Conservation (phyloP, 495 filamentous ascomycete species). For the Penicillium robsamsonii region DNA sequence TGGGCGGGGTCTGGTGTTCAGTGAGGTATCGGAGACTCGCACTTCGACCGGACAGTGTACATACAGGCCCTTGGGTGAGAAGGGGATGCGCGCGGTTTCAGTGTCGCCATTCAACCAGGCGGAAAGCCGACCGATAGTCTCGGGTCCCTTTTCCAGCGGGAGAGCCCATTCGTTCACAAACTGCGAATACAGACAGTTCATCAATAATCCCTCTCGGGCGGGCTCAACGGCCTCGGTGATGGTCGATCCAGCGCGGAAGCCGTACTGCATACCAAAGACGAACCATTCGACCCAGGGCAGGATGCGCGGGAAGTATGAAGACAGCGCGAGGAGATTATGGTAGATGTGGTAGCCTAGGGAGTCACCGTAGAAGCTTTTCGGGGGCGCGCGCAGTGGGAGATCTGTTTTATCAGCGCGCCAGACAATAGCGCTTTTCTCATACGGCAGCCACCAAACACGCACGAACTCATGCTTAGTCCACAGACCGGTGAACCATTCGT, state of each 20-base stretch:
- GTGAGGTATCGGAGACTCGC: slow-evolving; percentile 72
- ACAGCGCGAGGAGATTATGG: slow-evolving; percentile 77
- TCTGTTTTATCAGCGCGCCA: slow-evolving; percentile 81
- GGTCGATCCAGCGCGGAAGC: slow-evolving; percentile 64
- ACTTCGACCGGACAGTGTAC: slow-evolving; percentile 95
- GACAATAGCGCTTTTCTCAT: slow-evolving; percentile 77
- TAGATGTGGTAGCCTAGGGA: slow-evolving; percentile 82
- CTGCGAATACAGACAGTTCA: slow-evolving; percentile 96
- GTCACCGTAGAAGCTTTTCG: slow-evolving; percentile 73
- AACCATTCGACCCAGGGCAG: slow-evolving; percentile 89
- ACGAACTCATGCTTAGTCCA: slow-evolving; percentile 88
- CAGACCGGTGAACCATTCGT: slow-evolving; percentile 67
- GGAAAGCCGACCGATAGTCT: slow-evolving; percentile 77
- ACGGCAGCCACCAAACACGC: slow-evolving; percentile 96
- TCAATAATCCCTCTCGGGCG: slow-evolving; percentile 73
- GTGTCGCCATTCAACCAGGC: slow-evolving; percentile 76
- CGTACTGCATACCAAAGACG: slow-evolving; percentile 93
- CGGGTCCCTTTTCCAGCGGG: slow-evolving; percentile 83
- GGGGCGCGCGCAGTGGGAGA: slow-evolving; percentile 46
- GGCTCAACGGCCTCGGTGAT: slow-evolving; percentile 74
- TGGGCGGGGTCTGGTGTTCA: slow-evolving; percentile 56
- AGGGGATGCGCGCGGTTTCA: slow-evolving; percentile 65
- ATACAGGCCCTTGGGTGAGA: slow-evolving; percentile 71
- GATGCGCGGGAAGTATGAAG: slow-evolving; percentile 73
- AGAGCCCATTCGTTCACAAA: slow-evolving; percentile 98